Evolutionary conservation across 2,329 filamentous ascomycete species (phyloP).

Genomic region (Nigrospora oryzae): DNA sequence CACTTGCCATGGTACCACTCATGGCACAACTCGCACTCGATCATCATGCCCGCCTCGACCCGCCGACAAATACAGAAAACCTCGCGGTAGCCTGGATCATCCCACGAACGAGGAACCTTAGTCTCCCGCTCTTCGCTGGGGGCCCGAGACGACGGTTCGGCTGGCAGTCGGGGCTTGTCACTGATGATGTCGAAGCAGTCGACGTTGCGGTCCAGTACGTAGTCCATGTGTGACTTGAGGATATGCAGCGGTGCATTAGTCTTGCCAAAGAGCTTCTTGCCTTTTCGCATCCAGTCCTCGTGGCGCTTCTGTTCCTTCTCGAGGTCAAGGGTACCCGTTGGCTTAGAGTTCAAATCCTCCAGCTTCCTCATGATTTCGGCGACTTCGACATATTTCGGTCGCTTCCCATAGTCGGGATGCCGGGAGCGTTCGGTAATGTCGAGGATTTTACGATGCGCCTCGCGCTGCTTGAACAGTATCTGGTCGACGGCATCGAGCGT

Average conservation of each 20-base stretch:
- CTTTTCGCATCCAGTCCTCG: slow-evolving; percentile 98
- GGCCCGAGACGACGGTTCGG: slow-evolving; percentile 85
- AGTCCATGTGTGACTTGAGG: slow-evolving; percentile 86
- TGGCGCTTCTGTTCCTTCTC: slow-evolving; percentile 92
- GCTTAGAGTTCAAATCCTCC: slow-evolving; percentile 86
- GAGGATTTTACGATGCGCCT: slow-evolving; percentile 82
- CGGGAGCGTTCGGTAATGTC: slow-evolving; percentile 73
- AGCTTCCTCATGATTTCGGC: slow-evolving; percentile 80
- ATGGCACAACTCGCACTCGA: slow-evolving; percentile 95
- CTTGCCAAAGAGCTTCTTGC: slow-evolving; percentile 96
- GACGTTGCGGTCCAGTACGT: slow-evolving; percentile 80
- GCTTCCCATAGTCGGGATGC: slow-evolving; percentile 64
- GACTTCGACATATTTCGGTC: slow-evolving; percentile 86
- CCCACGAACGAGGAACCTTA: slow-evolving; percentile 42
- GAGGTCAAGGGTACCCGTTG: slow-evolving; percentile 80
- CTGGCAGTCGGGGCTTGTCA: slow-evolving; percentile 81
- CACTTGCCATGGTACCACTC: slow-evolving; percentile 99
- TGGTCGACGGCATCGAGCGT: slow-evolving; percentile 79
- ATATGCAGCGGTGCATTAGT: slow-evolving; percentile 96
- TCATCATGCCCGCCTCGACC: slow-evolving; percentile 97
- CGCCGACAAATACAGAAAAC: slow-evolving; percentile 96
- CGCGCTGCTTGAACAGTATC: slow-evolving; percentile 90
- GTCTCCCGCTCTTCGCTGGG: slow-evolving; percentile 46
- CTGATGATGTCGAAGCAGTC: slow-evolving; percentile 82
- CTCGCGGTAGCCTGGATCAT: slow-evolving; percentile 50